These are phyloP conservation scores for Candida vaughaniae DNA, from an alignment of 805 yeast species.

Conservation along the genomic window DNA sequence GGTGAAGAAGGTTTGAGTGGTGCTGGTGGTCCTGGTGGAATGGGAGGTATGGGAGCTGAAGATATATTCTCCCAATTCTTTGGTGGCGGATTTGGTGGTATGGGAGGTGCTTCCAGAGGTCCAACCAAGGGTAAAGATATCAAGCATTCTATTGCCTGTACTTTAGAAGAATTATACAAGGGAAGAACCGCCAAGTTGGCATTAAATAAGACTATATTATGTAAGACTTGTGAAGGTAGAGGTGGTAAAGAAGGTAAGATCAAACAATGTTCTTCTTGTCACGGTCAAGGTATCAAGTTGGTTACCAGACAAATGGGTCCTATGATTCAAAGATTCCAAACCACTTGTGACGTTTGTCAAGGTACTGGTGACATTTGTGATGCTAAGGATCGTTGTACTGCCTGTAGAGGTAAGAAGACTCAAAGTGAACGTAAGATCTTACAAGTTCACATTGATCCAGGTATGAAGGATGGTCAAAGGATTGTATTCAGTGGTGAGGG, in stretches of 20 bases:
- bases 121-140: constrained; percentile 90
- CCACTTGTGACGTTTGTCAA: constrained; percentile 86
- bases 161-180: constrained; percentile 89
- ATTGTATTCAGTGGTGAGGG: constrained; percentile 93
- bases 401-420: constrained; percentile 88
- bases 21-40: constrained; percentile 60
- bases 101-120: constrained; percentile 69
- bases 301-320: constrained; percentile 99
- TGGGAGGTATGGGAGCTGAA: constrained; percentile 63
- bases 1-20: constrained; percentile 93
- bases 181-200: constrained; percentile 95
- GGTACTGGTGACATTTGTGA: constrained; percentile 90
- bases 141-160: constrained; percentile 79
- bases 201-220: constrained; percentile 83
- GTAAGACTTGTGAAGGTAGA: constrained; percentile 87
- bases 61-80: constrained; percentile 81
- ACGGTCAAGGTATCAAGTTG: constrained; percentile 88
- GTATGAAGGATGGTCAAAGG: constrained; percentile 94
- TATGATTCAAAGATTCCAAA: constrained; percentile 96
- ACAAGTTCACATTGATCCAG: constrained; percentile 93
- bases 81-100: constrained; percentile 59
- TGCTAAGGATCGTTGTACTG: constrained; percentile 83
- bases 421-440: constrained; percentile 84
- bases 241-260: constrained; percentile 95
- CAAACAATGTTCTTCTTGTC: constrained; percentile 81